A percentile compares a stretch with the other conserved stretches of the same genome.
These are phyloP conservation scores for Xylaria sp. DNA, from an alignment of 2,329 filamentous ascomycete genomes.

Conservation along the genomic window DNA sequence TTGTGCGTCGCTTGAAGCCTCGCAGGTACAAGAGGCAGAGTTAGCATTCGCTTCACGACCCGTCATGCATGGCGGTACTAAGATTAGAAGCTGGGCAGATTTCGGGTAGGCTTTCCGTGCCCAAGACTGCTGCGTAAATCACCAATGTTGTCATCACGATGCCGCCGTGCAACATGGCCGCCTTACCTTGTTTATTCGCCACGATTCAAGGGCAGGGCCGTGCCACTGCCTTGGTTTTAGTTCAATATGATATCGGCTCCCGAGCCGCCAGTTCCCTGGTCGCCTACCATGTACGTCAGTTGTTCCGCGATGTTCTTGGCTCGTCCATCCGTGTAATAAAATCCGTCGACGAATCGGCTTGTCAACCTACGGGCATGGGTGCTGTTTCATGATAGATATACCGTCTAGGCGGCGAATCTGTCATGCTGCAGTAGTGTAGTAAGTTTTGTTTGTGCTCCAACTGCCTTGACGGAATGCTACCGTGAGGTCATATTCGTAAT, in stretches of 20 bases:
- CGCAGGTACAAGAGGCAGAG: neutral
- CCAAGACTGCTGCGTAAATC: neutral
- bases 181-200: conserved; percentile 7
- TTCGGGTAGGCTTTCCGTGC: conserved; percentile 31
- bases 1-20: neutral
- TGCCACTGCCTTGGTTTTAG: neutral
- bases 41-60: neutral
- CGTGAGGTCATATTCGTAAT: neutral
- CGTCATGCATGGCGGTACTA: conserved; percentile 6
- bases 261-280: conserved; percentile 26
- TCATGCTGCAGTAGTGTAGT: neutral
- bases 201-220: conserved; percentile 2
- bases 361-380: conserved; percentile 10
- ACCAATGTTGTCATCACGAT: conserved; percentile 26
- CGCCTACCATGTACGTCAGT: conserved; percentile 15
- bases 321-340: conserved; percentile 14
- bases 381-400: conserved; percentile 28
- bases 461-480: neutral
- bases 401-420: conserved; percentile 7
- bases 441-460: neutral
- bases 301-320: conserved; percentile 27
- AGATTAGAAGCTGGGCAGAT: conserved; percentile 22
- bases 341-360: conserved; percentile 26
- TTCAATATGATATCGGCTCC: conserved; percentile 21
- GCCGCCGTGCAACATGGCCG: conserved; percentile 29